phyloP scores from a whole-genome alignment of 2,329 filamentous ascomycete genomes.

The Pseudogymnoascus sp. region DNA sequence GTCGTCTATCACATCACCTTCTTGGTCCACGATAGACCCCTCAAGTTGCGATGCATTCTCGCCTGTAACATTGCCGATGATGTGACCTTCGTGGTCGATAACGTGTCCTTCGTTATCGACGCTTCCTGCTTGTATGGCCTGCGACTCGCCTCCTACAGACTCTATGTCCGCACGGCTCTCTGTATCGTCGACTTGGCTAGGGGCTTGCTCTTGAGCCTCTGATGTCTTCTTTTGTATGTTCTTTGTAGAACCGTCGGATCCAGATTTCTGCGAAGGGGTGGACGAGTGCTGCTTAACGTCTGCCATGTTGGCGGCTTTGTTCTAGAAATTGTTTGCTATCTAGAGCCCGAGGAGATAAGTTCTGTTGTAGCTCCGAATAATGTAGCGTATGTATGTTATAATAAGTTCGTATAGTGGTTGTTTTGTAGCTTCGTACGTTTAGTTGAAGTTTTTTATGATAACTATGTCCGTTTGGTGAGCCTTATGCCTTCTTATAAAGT shows the following conservation, averaged over 20 bases:
- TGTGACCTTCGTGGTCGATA: conserved; percentile 45
- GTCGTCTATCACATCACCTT: conserved; percentile 50
- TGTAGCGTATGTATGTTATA: neutral
- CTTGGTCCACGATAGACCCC: conserved; percentile 41
- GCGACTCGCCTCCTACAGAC: conserved; percentile 17
- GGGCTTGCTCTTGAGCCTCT: conserved; percentile 15
- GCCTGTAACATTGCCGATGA: conserved; percentile 44
- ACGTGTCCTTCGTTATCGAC: conserved; percentile 47
- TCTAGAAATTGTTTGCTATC: neutral
- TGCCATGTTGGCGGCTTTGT: neutral
- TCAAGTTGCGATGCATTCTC: conserved; percentile 43
- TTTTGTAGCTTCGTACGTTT: neutral
- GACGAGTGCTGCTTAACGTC: neutral
- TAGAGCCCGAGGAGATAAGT: neutral
- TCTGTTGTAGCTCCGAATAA: neutral
- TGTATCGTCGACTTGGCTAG: conserved; percentile 17
- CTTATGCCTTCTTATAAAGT: neutral
- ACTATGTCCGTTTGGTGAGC: neutral
- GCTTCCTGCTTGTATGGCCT: conserved; percentile 13
- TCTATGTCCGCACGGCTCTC: conserved; percentile 15
- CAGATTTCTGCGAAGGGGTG: neutral
- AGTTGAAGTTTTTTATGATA: neutral
- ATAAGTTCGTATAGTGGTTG: neutral
- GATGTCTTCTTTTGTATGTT: conserved; percentile 10
- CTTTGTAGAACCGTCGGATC: neutral